Percentiles rank a stretch among this genome's conserved stretches.
Conservation (phyloP, 2,329 filamentous ascomycete species). For the Fusarium fracticaudum region DNA sequence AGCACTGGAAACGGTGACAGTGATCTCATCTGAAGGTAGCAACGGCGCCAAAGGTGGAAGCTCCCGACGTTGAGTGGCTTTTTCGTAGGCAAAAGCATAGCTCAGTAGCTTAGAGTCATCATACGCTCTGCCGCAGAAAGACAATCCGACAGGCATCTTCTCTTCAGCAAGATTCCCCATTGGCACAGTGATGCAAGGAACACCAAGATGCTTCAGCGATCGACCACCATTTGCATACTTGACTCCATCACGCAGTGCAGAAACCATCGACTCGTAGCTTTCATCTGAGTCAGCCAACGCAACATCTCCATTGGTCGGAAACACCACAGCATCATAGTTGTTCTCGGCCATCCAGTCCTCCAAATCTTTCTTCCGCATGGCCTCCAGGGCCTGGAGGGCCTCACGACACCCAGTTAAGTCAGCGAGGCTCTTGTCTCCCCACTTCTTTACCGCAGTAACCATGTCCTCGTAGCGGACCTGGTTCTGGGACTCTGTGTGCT, state of each 20-base stretch:
- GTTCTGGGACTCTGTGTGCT: background rate
- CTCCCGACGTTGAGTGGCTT: background rate
- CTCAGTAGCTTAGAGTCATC: slow-evolving; percentile 50
- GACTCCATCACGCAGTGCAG: slow-evolving; percentile 54
- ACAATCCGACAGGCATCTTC: slow-evolving; percentile 62
- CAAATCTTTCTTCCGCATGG: background rate
- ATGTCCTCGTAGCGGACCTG: slow-evolving; percentile 5
- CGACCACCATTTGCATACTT: slow-evolving; percentile 64
- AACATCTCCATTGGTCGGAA: slow-evolving; percentile 60
- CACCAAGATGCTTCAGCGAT: slow-evolving; percentile 62
- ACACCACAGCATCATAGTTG: background rate
- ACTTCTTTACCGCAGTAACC: background rate
- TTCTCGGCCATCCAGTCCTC: background rate
- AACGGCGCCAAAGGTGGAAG: background rate
- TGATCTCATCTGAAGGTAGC: background rate
- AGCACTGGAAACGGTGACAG: too few relatives aligned
- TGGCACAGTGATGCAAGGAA: slow-evolving; percentile 62
- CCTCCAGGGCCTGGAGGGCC: background rate
- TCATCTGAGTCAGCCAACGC: slow-evolving; percentile 59
- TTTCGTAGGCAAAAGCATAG: slow-evolving; percentile 37
- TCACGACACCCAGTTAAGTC: background rate
- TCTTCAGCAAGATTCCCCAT: slow-evolving; percentile 61
- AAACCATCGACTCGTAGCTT: slow-evolving; percentile 23
- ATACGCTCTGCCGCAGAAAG: slow-evolving; percentile 60
- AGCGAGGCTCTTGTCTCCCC: background rate